phyloP scores from a whole-genome alignment of 106 monocot species.

The Dendrobium catenatum region DNA sequence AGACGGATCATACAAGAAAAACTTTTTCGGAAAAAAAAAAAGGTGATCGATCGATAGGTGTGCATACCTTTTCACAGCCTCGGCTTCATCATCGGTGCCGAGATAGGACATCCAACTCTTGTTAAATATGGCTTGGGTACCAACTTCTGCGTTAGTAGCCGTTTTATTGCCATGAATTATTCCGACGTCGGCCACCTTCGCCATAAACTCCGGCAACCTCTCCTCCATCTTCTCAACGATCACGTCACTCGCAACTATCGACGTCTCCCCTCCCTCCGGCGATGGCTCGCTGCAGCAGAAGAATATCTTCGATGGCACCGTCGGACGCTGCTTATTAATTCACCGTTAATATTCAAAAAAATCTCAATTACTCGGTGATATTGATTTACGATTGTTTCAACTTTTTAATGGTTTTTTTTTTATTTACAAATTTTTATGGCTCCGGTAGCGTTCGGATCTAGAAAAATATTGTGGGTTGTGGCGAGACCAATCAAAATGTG shows the following conservation, averaged over 20 bases:
- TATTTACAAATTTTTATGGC: no score
- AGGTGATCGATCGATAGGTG: no score
- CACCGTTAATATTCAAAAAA: no score
- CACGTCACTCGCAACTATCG: constrained; percentile 18
- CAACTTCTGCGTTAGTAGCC: not conserved
- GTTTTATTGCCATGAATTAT: not conserved
- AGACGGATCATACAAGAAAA: no score
- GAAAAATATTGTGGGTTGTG: no score
- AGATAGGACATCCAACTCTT: constrained; percentile 3
- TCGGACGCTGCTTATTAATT: no score
- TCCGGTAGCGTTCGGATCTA: no score
- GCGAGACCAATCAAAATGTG: no score
- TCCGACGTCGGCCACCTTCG: constrained; percentile 3
- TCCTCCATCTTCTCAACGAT: constrained; percentile 28
- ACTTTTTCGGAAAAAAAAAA: no score
- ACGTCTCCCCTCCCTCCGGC: constrained; percentile 20
- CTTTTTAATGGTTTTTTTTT: no score
- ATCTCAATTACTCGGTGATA: no score
- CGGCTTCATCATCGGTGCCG: constrained; percentile 16
- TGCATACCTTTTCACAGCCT: constrained; percentile 16
- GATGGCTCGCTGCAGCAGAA: constrained; percentile 22
- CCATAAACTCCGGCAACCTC: constrained; percentile 16
- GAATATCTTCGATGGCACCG: constrained; percentile 23
- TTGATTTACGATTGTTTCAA: no score
- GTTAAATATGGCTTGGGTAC: not conserved